Evolutionary conservation across 495 filamentous ascomycete genomes (phyloP), one percentile per base, ranked within the genome.

Genomic region (Platismatia glauca): DNA sequence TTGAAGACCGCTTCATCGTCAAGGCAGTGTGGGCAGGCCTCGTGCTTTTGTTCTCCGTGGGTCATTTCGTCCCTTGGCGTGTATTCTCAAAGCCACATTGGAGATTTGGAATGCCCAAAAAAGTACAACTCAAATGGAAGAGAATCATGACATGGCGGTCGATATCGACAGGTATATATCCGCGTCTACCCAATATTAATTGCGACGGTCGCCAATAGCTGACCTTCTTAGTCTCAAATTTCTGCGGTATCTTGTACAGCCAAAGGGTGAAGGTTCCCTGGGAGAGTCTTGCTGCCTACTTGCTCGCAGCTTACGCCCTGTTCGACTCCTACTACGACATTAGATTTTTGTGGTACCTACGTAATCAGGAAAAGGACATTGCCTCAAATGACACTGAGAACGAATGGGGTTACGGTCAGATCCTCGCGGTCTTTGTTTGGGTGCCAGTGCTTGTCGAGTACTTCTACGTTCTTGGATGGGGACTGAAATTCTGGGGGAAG

Each of bases 391-490:
- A 60, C 33, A 22, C 31, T 4, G 44, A 60, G 22, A 24, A 18
- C 31, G 33, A 60, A 24, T 38, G 31, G 58, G 58, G 34, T 16
- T 53, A 60, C 24, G 44, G 58, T 22, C 58, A 60, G 11, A 50
- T 60, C 22, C 37, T 60, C 33, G 41, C 39, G 0, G 58, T 37
- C 7, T 37, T 33, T 44, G 58, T 48, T 22, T 48, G 39, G 41
- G 58, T 59, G 41, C 39, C 58, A 34, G 41, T 59, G 41, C 7
- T 48, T 39, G 57, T 59, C n/a, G 57, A 46, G 22, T 59, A 59
- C 12, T 46, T 13, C 16, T 59, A 59, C 20, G 39, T 31, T 16
- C 29, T 46, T 27, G 57, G 57, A 6, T 46, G 27, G 57, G 22
- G 22, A 41, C 16, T 43, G 60, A 27, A 50, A 13, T 62, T 18